Evolutionary conservation across 768 basidiomycete genomes (phyloP).

Genomic region (Lactifluus pinguis): DNA sequence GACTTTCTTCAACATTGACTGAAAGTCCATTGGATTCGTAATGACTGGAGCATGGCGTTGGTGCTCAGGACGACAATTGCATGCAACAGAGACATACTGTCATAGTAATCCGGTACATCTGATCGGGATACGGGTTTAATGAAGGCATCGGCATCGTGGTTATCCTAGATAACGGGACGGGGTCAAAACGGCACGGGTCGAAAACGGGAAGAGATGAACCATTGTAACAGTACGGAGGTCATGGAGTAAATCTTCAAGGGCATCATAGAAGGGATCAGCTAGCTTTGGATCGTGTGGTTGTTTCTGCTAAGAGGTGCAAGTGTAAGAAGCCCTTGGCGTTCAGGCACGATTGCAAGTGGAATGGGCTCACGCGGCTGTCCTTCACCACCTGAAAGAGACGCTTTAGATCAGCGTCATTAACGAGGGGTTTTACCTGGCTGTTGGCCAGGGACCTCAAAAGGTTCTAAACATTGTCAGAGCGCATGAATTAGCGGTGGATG

Average conservation of each 20-base stretch:
- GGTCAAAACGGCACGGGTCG: constrained; percentile 23
- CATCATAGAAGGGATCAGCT: constrained; percentile 88
- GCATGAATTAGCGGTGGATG: constrained; percentile 23
- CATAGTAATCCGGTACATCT: constrained; percentile 91
- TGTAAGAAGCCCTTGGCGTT: constrained; percentile 21
- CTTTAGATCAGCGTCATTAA: constrained; percentile 65
- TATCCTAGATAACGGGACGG: constrained; percentile 40
- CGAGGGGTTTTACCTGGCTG: constrained; percentile 53
- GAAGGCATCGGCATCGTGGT: constrained; percentile 89
- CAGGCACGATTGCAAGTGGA: constrained; percentile 10
- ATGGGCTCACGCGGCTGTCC: constrained; percentile 68
- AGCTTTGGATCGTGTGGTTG: constrained; percentile 55
- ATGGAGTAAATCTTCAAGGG: constrained; percentile 75
- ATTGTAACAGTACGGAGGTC: constrained; percentile 77
- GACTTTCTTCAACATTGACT: constrained; percentile 87
- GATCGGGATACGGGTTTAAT: constrained; percentile 84
- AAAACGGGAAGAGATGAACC: constrained; percentile 35
- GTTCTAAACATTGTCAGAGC: constrained; percentile 43
- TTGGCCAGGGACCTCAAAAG: constrained; percentile 81
- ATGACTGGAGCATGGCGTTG: constrained; percentile 52
- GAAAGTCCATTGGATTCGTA: constrained; percentile 90
- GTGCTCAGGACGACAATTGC: background rate
- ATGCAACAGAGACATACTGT: constrained; percentile 43
- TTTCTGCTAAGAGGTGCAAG: constrained; percentile 25
- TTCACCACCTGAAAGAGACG: constrained; percentile 78